Evolutionary conservation across 2,329 filamentous ascomycete genomes (phyloP).

Genomic region (Chaetomium sp.): DNA sequence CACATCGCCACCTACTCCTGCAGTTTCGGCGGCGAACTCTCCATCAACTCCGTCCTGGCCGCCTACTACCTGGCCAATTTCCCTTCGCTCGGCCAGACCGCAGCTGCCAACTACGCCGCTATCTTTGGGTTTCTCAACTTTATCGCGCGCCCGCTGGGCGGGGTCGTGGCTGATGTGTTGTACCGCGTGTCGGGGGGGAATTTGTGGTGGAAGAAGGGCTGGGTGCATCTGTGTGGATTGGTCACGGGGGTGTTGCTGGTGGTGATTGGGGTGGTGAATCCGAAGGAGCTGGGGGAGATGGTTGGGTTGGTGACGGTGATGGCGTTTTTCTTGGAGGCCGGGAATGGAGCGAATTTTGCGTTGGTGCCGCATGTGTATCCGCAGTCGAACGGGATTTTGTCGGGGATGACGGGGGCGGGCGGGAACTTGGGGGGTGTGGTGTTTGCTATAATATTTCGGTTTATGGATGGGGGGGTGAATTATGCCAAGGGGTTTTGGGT

Average conservation of each 20-base stretch:
- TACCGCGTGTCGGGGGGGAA: constrained; percentile 33
- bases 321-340: constrained; percentile 76
- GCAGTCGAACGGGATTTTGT: constrained; percentile 70
- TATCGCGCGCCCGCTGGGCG: constrained; percentile 59
- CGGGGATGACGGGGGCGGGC: constrained; percentile 68
- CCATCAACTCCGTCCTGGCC: constrained; percentile 54
- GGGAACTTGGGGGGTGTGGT: constrained; percentile 82
- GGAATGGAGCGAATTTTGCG: constrained; percentile 80
- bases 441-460: constrained; percentile 78
- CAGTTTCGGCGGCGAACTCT: constrained; percentile 58
- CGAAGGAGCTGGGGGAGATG: constrained; percentile 56
- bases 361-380: constrained; percentile 83
- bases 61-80: constrained; percentile 56
- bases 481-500: constrained; percentile 73
- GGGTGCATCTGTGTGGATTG: constrained; percentile 57
- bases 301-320: constrained; percentile 70
- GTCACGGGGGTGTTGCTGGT: constrained; percentile 55
- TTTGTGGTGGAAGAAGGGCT: constrained; percentile 45
- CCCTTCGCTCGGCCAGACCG: constrained; percentile 49
- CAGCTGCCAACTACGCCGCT: constrained; percentile 56
- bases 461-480: constrained; percentile 53
- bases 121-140: constrained; percentile 73
- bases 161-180: constrained; percentile 47
- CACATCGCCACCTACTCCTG: constrained; percentile 52
- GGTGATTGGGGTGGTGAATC: constrained; percentile 56